phyloP scores from a whole-genome alignment of 1,284 basidiomycete genomes.

The Trametes pubescens region DNA sequence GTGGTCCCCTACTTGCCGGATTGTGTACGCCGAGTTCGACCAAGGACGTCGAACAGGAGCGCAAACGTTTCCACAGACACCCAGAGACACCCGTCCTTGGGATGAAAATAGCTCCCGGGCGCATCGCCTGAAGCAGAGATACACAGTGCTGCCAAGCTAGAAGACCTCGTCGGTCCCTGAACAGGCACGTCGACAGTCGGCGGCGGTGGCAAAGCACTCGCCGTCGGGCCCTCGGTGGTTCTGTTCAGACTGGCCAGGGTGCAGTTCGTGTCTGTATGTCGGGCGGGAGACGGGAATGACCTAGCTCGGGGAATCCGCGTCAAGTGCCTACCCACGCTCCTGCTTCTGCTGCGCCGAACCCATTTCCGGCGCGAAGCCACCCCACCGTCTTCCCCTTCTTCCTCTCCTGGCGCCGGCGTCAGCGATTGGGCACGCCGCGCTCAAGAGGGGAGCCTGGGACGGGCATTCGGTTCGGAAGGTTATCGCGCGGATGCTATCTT shows the following conservation, averaged over 20 bases:
- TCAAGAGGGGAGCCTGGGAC: neutral
- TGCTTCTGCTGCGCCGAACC: constrained; percentile 23
- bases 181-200: constrained; percentile 11
- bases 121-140: constrained; percentile 4
- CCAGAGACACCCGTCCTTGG: neutral
- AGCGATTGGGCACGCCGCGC: constrained; percentile 19
- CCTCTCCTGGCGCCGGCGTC: constrained; percentile 10
- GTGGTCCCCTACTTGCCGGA: constrained; percentile 10
- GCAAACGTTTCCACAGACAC: neutral
- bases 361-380: constrained; percentile 9
- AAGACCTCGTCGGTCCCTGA: neutral
- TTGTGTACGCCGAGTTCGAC: neutral
- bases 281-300: constrained; percentile 16
- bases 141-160: constrained; percentile 2
- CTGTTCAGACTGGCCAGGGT: constrained; percentile 9
- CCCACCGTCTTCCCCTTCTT: constrained; percentile 15
- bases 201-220: neutral
- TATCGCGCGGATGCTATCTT: constrained; percentile 31
- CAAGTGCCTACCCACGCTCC: constrained; percentile 16
- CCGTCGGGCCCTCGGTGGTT: constrained; percentile 12
- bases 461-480: constrained; percentile 23
- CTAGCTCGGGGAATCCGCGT: constrained; percentile 14
- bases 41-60: neutral
- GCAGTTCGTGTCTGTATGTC: constrained; percentile 11
- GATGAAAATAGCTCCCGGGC: constrained; percentile 1